Percentiles rank a stretch among this genome's conserved stretches.
Evolutionary conservation across 1,284 basidiomycete species (phyloP).

Genomic region (Apiotrichum siamense): DNA sequence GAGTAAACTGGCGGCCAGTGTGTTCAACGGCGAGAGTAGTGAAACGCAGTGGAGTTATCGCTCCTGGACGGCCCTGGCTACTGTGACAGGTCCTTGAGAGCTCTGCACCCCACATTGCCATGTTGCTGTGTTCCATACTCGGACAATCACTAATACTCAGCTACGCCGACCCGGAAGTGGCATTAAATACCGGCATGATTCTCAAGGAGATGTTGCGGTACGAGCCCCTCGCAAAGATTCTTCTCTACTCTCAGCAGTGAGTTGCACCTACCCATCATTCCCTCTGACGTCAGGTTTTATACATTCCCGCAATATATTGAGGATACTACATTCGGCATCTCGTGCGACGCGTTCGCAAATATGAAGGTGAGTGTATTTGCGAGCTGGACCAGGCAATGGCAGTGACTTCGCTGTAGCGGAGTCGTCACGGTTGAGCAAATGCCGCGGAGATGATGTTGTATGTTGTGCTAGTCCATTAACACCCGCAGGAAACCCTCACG

Average conservation of each 20-base stretch:
- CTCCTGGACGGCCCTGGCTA: too few species aligned
- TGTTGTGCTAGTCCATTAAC: too few species aligned
- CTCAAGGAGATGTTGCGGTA: conserved; percentile 94
- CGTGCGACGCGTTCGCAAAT: conserved; percentile 94
- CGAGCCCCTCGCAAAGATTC: conserved; percentile 80
- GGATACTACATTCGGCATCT: conserved; percentile 94
- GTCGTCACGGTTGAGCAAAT: too few species aligned
- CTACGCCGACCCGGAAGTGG: conserved; percentile 90
- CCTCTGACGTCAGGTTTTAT: conserved; percentile 67
- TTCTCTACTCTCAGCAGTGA: conserved; percentile 88
- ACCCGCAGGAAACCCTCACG: conserved; percentile 70
- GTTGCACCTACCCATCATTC: conserved; percentile 33
- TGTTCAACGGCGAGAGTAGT: too few species aligned
- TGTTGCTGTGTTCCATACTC: not conserved
- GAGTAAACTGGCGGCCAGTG: too few species aligned
- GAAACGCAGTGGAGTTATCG: too few species aligned
- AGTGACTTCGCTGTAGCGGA: not conserved
- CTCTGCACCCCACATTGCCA: not conserved
- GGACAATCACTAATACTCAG: conserved; percentile 27
- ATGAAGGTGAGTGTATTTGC: conserved; percentile 61
- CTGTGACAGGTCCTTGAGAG: too few species aligned
- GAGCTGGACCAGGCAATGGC: not conserved
- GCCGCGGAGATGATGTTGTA: too few species aligned
- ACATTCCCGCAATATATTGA: conserved; percentile 96
- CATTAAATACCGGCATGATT: conserved; percentile 97